phyloP scores from a whole-genome alignment of 495 filamentous ascomycete genomes.

The Penicillium pulvis region DNA sequence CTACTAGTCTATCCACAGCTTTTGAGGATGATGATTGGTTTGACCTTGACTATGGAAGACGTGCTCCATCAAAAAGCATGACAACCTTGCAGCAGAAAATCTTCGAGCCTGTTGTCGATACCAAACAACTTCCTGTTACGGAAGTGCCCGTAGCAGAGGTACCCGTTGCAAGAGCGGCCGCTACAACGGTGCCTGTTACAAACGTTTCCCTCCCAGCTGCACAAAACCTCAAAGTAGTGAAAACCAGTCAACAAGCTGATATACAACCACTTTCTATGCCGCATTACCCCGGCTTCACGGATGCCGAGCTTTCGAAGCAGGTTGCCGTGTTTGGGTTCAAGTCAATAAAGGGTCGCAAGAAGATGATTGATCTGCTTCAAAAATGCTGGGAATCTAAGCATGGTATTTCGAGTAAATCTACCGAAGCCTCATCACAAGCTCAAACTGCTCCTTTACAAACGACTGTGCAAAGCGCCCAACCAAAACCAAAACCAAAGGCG shows the following conservation, averaged over 20 bases:
- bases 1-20: background rate
- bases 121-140: background rate
- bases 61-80: conserved; percentile 16
- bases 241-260: conserved; percentile 6
- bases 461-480: background rate
- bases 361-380: conserved; percentile 71
- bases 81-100: background rate
- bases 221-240: background rate
- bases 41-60: conserved; percentile 40
- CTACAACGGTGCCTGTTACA: background rate
- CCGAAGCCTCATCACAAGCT: background rate
- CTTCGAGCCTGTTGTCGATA: background rate
- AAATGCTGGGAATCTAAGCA: conserved; percentile 69
- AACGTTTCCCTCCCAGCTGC: background rate
- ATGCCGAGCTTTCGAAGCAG: conserved; percentile 62
- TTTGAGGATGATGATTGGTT: conserved; percentile 21
- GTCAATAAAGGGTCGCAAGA: conserved; percentile 64
- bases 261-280: conserved; percentile 46
- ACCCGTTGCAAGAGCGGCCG: background rate
- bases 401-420: conserved; percentile 13
- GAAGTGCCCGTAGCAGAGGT: background rate
- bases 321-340: conserved; percentile 74
- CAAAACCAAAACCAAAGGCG: conserved; percentile 15
- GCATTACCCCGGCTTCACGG: conserved; percentile 64
- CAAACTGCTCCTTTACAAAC: background rate